Conservation (phyloP, 495 filamentous ascomycete species). For the Aspergillus baeticus region DNA sequence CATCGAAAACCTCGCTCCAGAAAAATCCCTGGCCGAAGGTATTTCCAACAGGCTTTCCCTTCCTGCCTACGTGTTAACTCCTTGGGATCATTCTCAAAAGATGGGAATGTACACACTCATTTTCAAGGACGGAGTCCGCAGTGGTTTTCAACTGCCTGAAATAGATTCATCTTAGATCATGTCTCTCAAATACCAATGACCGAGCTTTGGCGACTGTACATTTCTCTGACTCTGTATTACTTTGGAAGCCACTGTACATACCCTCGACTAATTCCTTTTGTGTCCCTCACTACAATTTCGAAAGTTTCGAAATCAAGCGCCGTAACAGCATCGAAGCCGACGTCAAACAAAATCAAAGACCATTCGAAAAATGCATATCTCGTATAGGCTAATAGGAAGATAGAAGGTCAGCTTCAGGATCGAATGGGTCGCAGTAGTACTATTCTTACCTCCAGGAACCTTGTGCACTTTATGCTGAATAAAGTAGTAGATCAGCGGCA, state of each 20-base stretch:
- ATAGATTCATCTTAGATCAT: constrained; percentile 46
- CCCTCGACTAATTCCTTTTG: constrained; percentile 93
- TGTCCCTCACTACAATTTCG: constrained; percentile 85
- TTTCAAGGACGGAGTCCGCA: constrained; percentile 79
- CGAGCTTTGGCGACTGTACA: constrained; percentile 46
- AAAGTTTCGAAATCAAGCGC: constrained; percentile 91
- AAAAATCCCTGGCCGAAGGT: constrained; percentile 73
- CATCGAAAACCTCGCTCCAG: constrained; percentile 73
- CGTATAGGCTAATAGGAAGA: constrained; percentile 73
- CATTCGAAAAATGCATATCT: constrained; percentile 98
- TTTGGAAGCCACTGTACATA: constrained; percentile 98
- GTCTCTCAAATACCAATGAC: constrained; percentile 33
- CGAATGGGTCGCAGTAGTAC: not conserved
- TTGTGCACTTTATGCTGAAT: constrained; percentile 98
- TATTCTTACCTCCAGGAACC: constrained; percentile 79
- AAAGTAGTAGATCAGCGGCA: constrained; percentile 93
- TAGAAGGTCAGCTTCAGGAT: not conserved
- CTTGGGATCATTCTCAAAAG: constrained; percentile 15
- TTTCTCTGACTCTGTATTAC: constrained; percentile 56
- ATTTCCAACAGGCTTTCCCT: constrained; percentile 68
- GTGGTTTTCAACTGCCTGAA: constrained; percentile 57
- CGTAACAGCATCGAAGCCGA: constrained; percentile 95
- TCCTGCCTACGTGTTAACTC: constrained; percentile 58
- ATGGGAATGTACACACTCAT: constrained; percentile 64
- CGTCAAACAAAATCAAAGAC: constrained; percentile 91